Evolutionary conservation across 192 early-diverging fungal genomes (phyloP).

Genomic region (Podila verticillata): DNA sequence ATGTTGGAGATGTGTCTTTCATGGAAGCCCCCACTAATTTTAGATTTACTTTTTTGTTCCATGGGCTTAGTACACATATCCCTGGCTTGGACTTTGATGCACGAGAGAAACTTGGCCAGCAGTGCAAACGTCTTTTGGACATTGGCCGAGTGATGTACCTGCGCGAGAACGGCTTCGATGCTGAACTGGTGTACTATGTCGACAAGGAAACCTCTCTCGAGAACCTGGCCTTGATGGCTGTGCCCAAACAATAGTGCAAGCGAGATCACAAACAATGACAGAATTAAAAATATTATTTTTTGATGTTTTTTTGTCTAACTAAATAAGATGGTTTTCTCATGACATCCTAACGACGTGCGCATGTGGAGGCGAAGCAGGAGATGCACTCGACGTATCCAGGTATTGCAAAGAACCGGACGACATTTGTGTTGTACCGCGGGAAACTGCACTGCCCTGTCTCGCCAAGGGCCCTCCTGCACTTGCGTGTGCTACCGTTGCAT

Average conservation of each 20-base stretch:
- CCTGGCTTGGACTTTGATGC: constrained; percentile 70
- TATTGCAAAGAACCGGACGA: not conserved
- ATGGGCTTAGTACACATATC: constrained; percentile 64
- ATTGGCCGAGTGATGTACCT: constrained; percentile 72
- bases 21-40: too few species aligned
- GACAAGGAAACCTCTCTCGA: constrained; percentile 70
- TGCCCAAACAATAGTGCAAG: constrained; percentile 19
- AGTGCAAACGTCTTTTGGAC: constrained; percentile 85
- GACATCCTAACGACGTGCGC: not conserved
- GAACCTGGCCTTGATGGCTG: constrained; percentile 77
- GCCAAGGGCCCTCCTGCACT: not conserved
- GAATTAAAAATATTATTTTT: not conserved
- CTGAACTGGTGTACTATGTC: constrained; percentile 81
- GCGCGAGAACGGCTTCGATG: constrained; percentile 65
- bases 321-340: too few species aligned
- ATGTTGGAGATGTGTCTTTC: not conserved
- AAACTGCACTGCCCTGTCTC: not conserved
- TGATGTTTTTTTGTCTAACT: not conserved
- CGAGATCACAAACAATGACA: not conserved
- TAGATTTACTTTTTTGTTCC: not conserved
- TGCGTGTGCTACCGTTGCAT: too few species aligned
- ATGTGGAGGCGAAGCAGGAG: constrained; percentile 3
- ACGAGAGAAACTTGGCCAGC: constrained; percentile 71
- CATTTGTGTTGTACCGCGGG: not conserved
- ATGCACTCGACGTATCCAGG: not conserved